These are phyloP conservation scores for Cnidoscolus chayamansa DNA, from an alignment of 441 rosid species.

Conservation along the genomic window DNA sequence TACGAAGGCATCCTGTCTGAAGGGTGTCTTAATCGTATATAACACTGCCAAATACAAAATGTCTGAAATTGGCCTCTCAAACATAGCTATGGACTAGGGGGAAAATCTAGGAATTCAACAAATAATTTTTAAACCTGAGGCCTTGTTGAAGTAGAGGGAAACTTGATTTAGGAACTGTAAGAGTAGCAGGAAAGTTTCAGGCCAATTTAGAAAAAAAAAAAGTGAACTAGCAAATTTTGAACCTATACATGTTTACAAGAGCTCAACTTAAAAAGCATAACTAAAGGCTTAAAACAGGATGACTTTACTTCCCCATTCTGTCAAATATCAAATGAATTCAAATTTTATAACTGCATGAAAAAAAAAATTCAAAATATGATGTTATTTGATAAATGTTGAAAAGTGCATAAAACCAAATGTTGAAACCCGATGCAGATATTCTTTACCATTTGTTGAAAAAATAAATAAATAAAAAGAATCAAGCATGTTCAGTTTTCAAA, in stretches of 20 bases:
- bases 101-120: background rate
- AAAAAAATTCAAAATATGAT: background rate
- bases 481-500: too few species aligned
- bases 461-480: too few species aligned
- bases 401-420: background rate
- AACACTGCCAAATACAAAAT: background rate
- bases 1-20: background rate
- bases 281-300: background rate
- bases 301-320: background rate
- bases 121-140: background rate
- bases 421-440: background rate
- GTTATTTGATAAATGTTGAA: background rate
- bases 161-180: background rate
- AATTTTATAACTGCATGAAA: background rate
- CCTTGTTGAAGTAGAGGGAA: background rate
- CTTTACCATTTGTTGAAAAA: background rate
- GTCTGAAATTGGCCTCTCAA: background rate
- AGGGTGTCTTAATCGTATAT: background rate
- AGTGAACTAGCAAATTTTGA: background rate
- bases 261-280: too few species aligned
- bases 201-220: too few species aligned
- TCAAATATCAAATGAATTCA: background rate
- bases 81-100: too few species aligned
- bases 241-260: background rate
- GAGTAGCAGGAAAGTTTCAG: too few species aligned